Percentiles rank a stretch among this genome's conserved stretches.
Conservation (phyloP, 768 basidiomycete genomes). For the Russula sp. region DNA sequence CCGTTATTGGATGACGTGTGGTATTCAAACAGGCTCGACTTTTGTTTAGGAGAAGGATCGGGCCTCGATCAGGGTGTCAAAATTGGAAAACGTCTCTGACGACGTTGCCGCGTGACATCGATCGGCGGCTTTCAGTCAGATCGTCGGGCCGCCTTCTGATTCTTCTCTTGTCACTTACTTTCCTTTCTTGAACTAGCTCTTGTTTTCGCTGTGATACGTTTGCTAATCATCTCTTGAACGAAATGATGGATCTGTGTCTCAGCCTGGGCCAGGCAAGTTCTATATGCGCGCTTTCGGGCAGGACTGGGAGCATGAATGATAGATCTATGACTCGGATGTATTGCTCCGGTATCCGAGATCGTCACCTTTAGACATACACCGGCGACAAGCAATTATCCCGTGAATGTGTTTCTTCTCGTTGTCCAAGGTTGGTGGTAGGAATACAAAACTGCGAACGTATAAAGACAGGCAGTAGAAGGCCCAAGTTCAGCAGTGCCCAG, state of each 20-base stretch:
- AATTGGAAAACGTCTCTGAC: too few relatives aligned
- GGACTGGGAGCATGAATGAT: not conserved
- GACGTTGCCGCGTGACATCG: too few relatives aligned
- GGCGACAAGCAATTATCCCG: not conserved
- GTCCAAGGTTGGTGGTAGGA: not conserved
- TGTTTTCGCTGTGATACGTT: not conserved
- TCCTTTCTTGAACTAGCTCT: not conserved
- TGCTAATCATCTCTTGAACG: not conserved
- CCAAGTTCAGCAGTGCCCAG: slow-evolving; percentile 3
- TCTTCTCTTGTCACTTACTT: too few relatives aligned
- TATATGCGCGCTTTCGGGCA: not conserved
- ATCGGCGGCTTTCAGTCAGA: too few relatives aligned
- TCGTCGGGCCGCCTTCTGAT: too few relatives aligned
- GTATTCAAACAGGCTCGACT: too few relatives aligned
- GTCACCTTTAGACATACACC: not conserved
- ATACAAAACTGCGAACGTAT: slow-evolving; percentile 1
- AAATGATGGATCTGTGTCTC: not conserved
- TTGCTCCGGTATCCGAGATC: not conserved
- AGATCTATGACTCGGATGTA: not conserved
- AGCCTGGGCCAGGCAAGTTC: not conserved
- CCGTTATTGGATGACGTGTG: too few relatives aligned
- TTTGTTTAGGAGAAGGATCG: too few relatives aligned
- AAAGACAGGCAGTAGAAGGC: not conserved
- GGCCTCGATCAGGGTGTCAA: too few relatives aligned
- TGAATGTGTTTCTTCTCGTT: not conserved